Conservation (phyloP, 768 basidiomycete genomes). For the Lactarius sanguifluus region DNA sequence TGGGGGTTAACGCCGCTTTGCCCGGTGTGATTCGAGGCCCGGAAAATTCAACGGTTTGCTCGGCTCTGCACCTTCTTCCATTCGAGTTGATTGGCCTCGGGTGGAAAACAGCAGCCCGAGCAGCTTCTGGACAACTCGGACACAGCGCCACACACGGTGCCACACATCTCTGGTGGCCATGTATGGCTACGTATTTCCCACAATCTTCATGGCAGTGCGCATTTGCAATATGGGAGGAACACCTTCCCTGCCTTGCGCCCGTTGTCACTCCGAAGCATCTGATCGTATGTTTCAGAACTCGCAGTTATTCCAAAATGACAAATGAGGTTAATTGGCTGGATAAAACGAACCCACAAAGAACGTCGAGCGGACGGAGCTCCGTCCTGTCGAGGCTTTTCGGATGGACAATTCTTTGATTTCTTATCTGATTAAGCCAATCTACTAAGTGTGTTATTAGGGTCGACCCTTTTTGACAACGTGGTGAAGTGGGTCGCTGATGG, state of each 20-base stretch:
- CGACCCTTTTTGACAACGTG: background rate
- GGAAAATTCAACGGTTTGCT: background rate
- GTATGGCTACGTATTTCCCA: background rate
- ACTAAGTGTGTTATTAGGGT: background rate
- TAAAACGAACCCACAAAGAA: background rate
- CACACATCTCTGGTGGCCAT: background rate
- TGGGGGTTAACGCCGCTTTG: background rate
- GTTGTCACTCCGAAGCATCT: background rate
- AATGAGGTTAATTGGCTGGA: background rate
- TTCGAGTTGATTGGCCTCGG: background rate
- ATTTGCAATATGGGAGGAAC: background rate
- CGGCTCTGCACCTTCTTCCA: background rate
- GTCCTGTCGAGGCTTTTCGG: background rate
- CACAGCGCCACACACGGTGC: background rate
- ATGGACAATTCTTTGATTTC: background rate
- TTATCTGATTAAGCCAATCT: background rate
- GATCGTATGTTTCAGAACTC: slow-evolving; percentile 6
- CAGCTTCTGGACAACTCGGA: background rate
- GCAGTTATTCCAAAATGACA: background rate
- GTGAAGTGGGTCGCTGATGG: background rate
- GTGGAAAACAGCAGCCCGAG: background rate
- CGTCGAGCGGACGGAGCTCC: background rate
- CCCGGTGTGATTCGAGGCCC: background rate
- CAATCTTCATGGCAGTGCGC: background rate
- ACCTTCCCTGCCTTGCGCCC: background rate